Conservation (phyloP, 345 rosid species). For the Mallotus nudiflorus region DNA sequence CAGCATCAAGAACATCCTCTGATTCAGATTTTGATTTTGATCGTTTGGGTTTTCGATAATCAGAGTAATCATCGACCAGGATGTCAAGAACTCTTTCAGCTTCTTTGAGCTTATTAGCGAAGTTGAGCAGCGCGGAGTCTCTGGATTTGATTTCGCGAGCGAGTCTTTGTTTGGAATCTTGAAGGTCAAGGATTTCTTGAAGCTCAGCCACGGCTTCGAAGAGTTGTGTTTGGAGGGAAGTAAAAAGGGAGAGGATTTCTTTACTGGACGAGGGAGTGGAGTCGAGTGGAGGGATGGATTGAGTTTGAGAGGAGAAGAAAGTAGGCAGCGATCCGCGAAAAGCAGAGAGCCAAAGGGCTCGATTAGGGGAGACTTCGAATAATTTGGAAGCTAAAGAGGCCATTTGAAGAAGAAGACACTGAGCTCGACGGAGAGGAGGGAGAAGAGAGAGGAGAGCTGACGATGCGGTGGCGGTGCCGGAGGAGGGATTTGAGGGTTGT, state of each 20-base stretch:
- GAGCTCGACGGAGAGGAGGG: constrained; percentile 87
- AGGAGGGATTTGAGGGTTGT: background rate
- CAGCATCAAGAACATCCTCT: background rate
- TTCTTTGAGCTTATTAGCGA: constrained; percentile 74
- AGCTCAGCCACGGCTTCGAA: constrained; percentile 90
- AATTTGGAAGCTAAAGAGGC: constrained; percentile 67
- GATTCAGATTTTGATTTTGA: constrained; percentile 21
- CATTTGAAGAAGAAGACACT: constrained; percentile 83
- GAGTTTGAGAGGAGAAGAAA: constrained; percentile 61
- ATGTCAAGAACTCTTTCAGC: constrained; percentile 81
- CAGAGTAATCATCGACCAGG: constrained; percentile 81
- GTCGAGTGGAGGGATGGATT: constrained; percentile 47
- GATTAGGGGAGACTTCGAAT: constrained; percentile 78
- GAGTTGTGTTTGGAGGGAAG: constrained; percentile 82
- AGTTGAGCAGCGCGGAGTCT: constrained; percentile 59
- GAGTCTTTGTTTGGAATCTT: constrained; percentile 65
- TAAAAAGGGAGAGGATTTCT: constrained; percentile 62
- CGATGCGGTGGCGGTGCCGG: constrained; percentile 56
- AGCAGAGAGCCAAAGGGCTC: constrained; percentile 67
- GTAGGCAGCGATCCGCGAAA: constrained; percentile 80
- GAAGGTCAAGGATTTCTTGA: constrained; percentile 92
- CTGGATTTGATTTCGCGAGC: constrained; percentile 60
- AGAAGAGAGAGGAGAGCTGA: constrained; percentile 75
- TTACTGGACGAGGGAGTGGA: constrained; percentile 61
- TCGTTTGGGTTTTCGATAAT: constrained; percentile 70